Evolutionary conservation across 2,329 filamentous ascomycete genomes (phyloP), one percentile per base, ranked within the genome.

Genomic region (Aspergillus hiratsukae): DNA sequence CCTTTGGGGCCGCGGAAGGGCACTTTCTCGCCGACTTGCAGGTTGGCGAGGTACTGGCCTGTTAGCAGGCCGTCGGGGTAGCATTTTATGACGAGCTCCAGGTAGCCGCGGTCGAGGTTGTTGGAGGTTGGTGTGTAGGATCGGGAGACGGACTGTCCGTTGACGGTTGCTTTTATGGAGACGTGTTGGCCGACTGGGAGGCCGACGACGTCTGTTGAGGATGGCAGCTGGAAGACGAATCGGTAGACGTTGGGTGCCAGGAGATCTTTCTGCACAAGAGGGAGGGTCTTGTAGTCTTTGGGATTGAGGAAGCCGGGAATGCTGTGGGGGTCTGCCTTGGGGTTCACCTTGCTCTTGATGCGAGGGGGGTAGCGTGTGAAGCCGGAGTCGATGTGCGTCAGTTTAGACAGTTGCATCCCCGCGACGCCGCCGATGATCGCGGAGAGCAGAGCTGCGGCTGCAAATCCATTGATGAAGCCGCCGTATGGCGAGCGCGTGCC

Each of bases 151-250:
- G 69, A 61, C 56, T 80, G 69, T 6, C 77, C 79, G 43, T 79
- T 70, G 6, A 83, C 64, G 1, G 67, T 70, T 1, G 79, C 79
- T 54, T 77, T 76, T 56, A 85, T 80, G 46, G 80, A 74, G 3
- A 84, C 75, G 60, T 84, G 82, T 62, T 85, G 82, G 8, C 82
- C 82, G 6, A 79, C 80, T 0, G 82, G 83, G 7, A 85, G 73
- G 4, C 82, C 81, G 2, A 84, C 75, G 0, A 82, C 71, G 2
- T 76, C 74, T 4, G 65, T 62, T 0, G 69, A 61, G 0, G 69
- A 72, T 0, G 82, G 82, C 1, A 84, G 75, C 23, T 73, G 68
- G 37, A 84, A 83, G 9, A 73, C 69, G 8, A 82, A 72, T 28
- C 75, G 74, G 65, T 76, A 82, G 1, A 67, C 66, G 35, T 63